These are phyloP conservation scores for Exophiala mesophila DNA, from an alignment of 2,329 filamentous ascomycete species.

Conservation along the genomic window DNA sequence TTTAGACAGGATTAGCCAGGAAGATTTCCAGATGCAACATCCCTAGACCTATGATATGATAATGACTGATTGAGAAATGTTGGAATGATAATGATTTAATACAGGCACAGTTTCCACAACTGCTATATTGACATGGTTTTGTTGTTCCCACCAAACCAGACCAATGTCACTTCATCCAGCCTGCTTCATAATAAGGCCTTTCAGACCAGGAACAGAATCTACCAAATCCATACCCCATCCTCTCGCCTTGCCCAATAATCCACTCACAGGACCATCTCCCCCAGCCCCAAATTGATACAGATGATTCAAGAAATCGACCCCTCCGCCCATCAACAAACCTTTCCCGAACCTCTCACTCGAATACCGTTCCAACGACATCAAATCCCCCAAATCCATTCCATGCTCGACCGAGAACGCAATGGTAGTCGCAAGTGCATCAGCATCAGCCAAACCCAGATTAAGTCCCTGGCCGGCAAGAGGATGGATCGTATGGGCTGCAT, in stretches of 20 bases:
- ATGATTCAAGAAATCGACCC: constrained; percentile 23
- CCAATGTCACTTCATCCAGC: constrained; percentile 14
- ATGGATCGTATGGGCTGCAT: constrained; percentile 92
- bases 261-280: constrained; percentile 18
- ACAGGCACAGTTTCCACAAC: too few species aligned
- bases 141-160: too few species aligned
- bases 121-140: too few species aligned
- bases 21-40: too few species aligned
- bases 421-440: constrained; percentile 68
- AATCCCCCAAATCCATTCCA: constrained; percentile 80
- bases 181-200: constrained; percentile 24
- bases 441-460: constrained; percentile 88
- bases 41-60: too few species aligned
- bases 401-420: constrained; percentile 73
- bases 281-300: constrained; percentile 23
- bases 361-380: constrained; percentile 76
- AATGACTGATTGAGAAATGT: too few species aligned
- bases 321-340: constrained; percentile 24
- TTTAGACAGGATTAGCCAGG: too few species aligned
- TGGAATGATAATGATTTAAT: too few species aligned
- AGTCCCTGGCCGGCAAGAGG: constrained; percentile 91
- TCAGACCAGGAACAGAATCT: constrained; percentile 22
- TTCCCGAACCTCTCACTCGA: constrained; percentile 70
- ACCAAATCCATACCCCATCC: constrained; percentile 24
- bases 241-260: constrained; percentile 12